phyloP scores from a whole-genome alignment of 2,329 filamentous ascomycete species.

The Mycosphaerella sp. region DNA sequence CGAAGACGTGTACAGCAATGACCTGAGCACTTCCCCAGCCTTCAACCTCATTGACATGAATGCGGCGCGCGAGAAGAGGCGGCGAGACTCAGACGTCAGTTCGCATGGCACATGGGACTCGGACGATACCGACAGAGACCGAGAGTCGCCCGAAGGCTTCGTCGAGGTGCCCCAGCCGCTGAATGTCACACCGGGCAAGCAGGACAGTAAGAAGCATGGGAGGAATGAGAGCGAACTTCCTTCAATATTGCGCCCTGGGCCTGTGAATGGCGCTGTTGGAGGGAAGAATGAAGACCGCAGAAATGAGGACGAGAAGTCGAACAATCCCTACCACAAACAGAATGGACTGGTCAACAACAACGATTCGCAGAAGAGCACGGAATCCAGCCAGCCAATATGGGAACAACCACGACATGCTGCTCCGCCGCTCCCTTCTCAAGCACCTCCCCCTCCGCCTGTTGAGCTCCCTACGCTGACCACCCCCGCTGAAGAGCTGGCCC shows the following conservation, averaged over 20 bases:
- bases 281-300: slow-evolving; percentile 15
- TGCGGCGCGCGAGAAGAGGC: slow-evolving; percentile 22
- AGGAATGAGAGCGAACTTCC: slow-evolving; percentile 24
- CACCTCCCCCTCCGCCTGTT: slow-evolving; percentile 27
- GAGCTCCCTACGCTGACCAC: slow-evolving; percentile 40
- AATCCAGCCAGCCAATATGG: slow-evolving; percentile 37
- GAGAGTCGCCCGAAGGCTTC: slow-evolving; percentile 16
- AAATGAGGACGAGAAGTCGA: slow-evolving; percentile 24
- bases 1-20: slow-evolving; percentile 30
- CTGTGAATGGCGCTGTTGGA: slow-evolving; percentile 13
- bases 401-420: slow-evolving; percentile 28
- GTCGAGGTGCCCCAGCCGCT: slow-evolving; percentile 29
- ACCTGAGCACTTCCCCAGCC: slow-evolving; percentile 34
- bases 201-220: slow-evolving; percentile 13
- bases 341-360: slow-evolving; percentile 6
- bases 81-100: slow-evolving; percentile 34
- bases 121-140: slow-evolving; percentile 18
- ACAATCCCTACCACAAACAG: slow-evolving; percentile 21
- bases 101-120: slow-evolving; percentile 35
- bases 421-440: slow-evolving; percentile 17
- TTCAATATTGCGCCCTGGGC: slow-evolving; percentile 25
- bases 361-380: slow-evolving; percentile 12
- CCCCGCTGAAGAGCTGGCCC: slow-evolving; percentile 37
- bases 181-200: slow-evolving; percentile 23
- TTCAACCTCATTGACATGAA: slow-evolving; percentile 37